Base-by-base conservation (phyloP, 2,329 filamentous ascomycete species). In the Arthrobotrys sphaeroides region DNA sequence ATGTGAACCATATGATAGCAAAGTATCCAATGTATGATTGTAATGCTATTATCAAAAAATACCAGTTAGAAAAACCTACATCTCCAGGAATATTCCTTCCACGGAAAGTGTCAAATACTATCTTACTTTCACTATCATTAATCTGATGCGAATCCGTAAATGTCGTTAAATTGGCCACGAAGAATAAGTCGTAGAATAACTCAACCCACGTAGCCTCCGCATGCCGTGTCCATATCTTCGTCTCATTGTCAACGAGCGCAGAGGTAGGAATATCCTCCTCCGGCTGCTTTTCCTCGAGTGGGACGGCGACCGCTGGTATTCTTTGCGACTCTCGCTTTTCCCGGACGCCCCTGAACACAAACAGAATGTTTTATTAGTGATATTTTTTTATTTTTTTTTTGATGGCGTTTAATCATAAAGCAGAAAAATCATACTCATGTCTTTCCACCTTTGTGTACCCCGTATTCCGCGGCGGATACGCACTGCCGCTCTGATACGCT, bases 1-100 rank as follows among this genome's bases (percentile, higher is more conserved):
- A 91, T n/a, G 87, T 90, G 72, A 89, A 86, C 89, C 89, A 91
- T 4, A 90, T 83, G 16, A 90, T 83, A 20, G 86, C 81, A 79
- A 88, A 85, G 80, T 86, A 87, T 43, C 87, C 83, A 61, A 87
- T 82, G 79, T 88, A 86, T 36, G 84, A 82, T 53, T 81, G 81
- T 12, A 85, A 73, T 60, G 81, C 83, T 84, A 36, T 45, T 6
- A 20, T 16, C 22, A 13, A 38, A 61, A 65, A 42, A 20, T 18
- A 36, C 10, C n/a, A 33, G n/a, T 53, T 51, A 57, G 43, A n/a
- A 24, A 33, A 61, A n/a, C 36, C n/a, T n/a, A n/a, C n/a, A n/a
- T n/a, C n/a, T n/a, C n/a, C n/a, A n/a, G n/a, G n/a, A n/a, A 40
- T 40, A 40, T 2, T n/a, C 16, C 16, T n/a, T 26, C 12, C n/a